Evolutionary conservation across 1,284 basidiomycete genomes (phyloP).

Genomic region (Phylloboletellus chloephorus): DNA sequence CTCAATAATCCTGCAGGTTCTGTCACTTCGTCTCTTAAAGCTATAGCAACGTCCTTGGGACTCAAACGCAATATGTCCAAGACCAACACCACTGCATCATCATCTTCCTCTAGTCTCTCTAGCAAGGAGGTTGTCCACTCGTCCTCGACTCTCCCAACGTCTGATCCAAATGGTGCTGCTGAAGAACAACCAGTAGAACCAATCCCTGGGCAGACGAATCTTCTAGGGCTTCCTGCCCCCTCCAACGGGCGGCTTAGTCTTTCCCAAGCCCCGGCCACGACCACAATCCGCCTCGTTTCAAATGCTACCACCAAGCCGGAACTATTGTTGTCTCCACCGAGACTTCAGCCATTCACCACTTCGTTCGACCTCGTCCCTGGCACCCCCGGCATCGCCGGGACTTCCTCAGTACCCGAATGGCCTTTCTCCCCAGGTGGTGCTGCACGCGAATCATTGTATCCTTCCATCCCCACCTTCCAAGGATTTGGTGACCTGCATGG

Average conservation of each 20-base stretch:
- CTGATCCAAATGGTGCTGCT: conserved; percentile 22
- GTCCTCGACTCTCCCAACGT: conserved; percentile 47
- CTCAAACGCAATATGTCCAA: conserved; percentile 47
- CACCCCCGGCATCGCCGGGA: conserved; percentile 42
- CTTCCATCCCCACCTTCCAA: conserved; percentile 46
- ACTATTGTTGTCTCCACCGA: conserved; percentile 45
- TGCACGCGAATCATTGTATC: conserved; percentile 40
- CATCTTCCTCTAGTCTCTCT: conserved; percentile 28
- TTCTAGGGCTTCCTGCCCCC: conserved; percentile 54
- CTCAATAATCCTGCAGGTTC: conserved; percentile 33
- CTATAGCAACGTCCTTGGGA: conserved; percentile 64
- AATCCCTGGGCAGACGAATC: conserved; percentile 50
- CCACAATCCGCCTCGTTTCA: conserved; percentile 58
- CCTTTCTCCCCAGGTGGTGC: conserved; percentile 37
- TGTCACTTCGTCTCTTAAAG: conserved; percentile 61
- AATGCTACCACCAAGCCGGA: conserved; percentile 29
- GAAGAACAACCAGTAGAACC: conserved; percentile 34
- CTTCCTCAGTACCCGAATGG: conserved; percentile 35
- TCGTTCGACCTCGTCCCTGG: conserved; percentile 60
- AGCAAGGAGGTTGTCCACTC: conserved; percentile 29
- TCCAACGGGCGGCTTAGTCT: conserved; percentile 46
- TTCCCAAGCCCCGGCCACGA: conserved; percentile 44
- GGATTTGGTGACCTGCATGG: conserved; percentile 16
- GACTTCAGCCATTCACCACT: conserved; percentile 56
- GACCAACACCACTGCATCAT: conserved; percentile 22